These are phyloP conservation scores for Setomelanomma holmii DNA, from an alignment of 2,329 filamentous ascomycete genomes.

Conservation along the genomic window DNA sequence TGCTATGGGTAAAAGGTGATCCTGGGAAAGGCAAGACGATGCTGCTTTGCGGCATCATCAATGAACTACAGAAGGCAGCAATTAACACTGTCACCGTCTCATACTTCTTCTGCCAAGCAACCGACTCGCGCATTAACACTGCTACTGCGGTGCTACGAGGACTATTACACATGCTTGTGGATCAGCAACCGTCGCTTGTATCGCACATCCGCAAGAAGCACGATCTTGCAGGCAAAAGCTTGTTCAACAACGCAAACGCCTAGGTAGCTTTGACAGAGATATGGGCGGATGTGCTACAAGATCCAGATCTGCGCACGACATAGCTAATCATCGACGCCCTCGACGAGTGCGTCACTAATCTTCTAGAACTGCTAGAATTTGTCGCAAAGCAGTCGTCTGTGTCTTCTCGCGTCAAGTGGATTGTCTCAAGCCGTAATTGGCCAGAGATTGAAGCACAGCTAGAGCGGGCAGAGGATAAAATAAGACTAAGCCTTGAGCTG, in stretches of 20 bases:
- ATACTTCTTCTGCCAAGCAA: too few species aligned
- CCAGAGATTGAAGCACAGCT: conserved; percentile 46
- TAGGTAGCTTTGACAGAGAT: conserved; percentile 30
- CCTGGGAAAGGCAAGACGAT: conserved; percentile 10
- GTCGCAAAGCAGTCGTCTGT: conserved; percentile 4
- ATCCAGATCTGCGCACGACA: conserved; percentile 23
- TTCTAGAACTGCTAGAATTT: conserved; percentile 10
- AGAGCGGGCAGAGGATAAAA: conserved; percentile 17
- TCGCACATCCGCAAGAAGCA: conserved; percentile 33
- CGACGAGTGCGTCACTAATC: conserved; percentile 13
- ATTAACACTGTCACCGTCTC: conserved; percentile 19
- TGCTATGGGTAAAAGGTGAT: too few species aligned
- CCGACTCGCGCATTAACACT: too few species aligned
- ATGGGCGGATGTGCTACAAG: conserved; percentile 50
- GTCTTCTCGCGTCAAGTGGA: conserved; percentile 18
- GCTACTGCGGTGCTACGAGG: too few species aligned
- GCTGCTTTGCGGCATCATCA: conserved; percentile 17
- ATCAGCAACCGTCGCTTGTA: too few species aligned
- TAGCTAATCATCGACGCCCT: conserved; percentile 17
- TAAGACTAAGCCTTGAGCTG: conserved; percentile 43
- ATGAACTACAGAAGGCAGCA: conserved; percentile 31
- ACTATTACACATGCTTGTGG: too few species aligned
- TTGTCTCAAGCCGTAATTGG: conserved; percentile 24
- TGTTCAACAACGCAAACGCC: conserved; percentile 42
- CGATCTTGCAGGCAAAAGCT: conserved; percentile 7